Percentiles rank a stretch among this genome's conserved stretches.
phyloP scores from a whole-genome alignment of 148 eudicot genomes.

The Chenopodium quinoa region DNA sequence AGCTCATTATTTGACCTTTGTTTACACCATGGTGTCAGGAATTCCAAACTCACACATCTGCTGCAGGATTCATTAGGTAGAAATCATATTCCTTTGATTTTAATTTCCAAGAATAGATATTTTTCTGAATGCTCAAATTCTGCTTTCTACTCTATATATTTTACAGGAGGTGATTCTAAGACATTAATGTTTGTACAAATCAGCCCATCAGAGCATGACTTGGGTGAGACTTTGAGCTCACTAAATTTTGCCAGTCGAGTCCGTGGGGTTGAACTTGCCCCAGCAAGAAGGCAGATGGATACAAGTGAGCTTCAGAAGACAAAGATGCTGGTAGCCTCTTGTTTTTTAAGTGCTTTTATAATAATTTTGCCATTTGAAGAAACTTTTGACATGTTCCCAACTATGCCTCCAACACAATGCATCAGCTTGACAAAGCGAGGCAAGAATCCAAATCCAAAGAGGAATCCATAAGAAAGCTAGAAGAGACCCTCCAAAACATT shows the following conservation, averaged over 20 bases:
- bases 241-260: slow-evolving; percentile 88
- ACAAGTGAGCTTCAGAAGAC: slow-evolving; percentile 78
- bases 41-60: slow-evolving; percentile 85
- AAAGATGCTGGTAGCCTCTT: slow-evolving; percentile 57
- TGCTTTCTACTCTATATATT: neutral
- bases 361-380: neutral
- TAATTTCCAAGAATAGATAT: neutral
- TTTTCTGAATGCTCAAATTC: neutral
- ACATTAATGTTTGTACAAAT: slow-evolving; percentile 95
- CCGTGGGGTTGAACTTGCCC: slow-evolving; percentile 86
- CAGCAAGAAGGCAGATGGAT: slow-evolving; percentile 76
- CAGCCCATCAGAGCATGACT: slow-evolving; percentile 88
- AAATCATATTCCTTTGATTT: neutral
- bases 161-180: slow-evolving; percentile 88
- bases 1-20: neutral
- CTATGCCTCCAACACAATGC: neutral
- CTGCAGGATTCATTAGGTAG: slow-evolving; percentile 94
- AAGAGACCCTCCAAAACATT: slow-evolving; percentile 64
- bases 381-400: neutral
- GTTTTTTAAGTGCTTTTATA: neutral
- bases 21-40: slow-evolving; percentile 41
- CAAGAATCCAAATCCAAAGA: slow-evolving; percentile 75
- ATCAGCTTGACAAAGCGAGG: slow-evolving; percentile 80
- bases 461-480: slow-evolving; percentile 71
- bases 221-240: slow-evolving; percentile 83